Evolutionary conservation across 2,329 filamentous ascomycete species (phyloP).

Genomic region (Fusarium drepaniforme): DNA sequence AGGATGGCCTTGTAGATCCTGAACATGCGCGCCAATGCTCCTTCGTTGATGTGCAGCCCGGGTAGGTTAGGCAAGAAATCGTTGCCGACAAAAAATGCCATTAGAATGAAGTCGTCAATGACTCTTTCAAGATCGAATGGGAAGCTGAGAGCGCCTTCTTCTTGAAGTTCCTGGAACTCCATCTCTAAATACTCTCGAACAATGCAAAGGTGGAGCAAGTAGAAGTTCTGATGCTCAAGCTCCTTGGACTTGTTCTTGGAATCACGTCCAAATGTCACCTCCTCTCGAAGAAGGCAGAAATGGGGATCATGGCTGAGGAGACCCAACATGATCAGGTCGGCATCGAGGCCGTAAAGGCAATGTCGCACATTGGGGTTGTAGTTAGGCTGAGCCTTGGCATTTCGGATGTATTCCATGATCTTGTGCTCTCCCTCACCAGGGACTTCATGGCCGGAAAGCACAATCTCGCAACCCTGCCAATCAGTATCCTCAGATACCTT

Average conservation of each 20-base stretch:
- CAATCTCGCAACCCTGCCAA: slow-evolving; percentile 97
- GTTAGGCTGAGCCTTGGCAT: slow-evolving; percentile 92
- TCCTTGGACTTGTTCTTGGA: slow-evolving; percentile 93
- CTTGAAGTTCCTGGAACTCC: slow-evolving; percentile 93
- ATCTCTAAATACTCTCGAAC: slow-evolving; percentile 97
- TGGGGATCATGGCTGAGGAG: slow-evolving; percentile 97
- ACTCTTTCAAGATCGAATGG: slow-evolving; percentile 94
- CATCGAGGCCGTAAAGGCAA: slow-evolving; percentile 96
- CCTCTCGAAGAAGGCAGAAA: slow-evolving; percentile 96
- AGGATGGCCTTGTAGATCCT: slow-evolving; percentile 93
- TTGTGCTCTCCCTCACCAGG: slow-evolving; percentile 99
- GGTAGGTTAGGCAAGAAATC: slow-evolving; percentile 98
- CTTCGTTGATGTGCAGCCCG: slow-evolving; percentile 97
- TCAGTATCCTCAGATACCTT: slow-evolving; percentile 97
- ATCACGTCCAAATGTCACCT: slow-evolving; percentile 95
- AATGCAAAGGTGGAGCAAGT: slow-evolving; percentile 95
- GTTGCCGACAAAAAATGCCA: slow-evolving; percentile 99
- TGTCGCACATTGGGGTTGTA: slow-evolving; percentile 96
- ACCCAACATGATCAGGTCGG: slow-evolving; percentile 98
- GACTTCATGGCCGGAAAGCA: slow-evolving; percentile 96
- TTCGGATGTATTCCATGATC: slow-evolving; percentile 99
- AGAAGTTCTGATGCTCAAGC: slow-evolving; percentile 98
- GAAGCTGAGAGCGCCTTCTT: slow-evolving; percentile 78
- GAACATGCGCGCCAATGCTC: slow-evolving; percentile 97
- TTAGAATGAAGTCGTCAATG: slow-evolving; percentile 99